Conservation (phyloP, 257 asterid species). For the Oldenlandia corymbosa region DNA sequence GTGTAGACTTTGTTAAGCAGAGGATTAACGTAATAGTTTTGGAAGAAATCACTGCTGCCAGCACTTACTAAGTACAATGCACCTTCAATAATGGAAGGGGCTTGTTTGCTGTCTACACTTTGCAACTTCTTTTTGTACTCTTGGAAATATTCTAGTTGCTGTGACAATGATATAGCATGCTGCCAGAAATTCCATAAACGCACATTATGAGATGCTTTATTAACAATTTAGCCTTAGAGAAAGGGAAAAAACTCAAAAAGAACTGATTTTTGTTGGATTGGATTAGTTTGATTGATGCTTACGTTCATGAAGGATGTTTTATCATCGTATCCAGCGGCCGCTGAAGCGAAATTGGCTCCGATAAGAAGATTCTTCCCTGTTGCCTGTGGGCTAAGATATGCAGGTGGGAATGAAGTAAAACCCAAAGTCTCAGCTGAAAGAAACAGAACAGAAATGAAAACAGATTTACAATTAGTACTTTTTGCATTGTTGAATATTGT, state of each 20-base stretch:
- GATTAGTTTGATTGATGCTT: not conserved
- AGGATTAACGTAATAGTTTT: constrained; percentile 83
- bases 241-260: not conserved
- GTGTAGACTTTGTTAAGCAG: constrained; percentile 56
- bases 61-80: constrained; percentile 58
- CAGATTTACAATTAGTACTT: not conserved
- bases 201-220: no score
- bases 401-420: constrained; percentile 57
- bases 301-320: constrained; percentile 63
- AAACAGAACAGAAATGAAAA: not conserved
- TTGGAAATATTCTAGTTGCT: constrained; percentile 57
- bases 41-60: constrained; percentile 84
- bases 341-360: constrained; percentile 93
- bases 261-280: not conserved
- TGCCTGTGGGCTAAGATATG: constrained; percentile 95
- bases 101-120: constrained; percentile 51
- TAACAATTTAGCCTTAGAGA: not conserved
- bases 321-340: constrained; percentile 91
- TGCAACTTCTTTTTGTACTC: constrained; percentile 73
- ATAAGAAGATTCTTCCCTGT: constrained; percentile 69
- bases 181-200: constrained; percentile 25
- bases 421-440: constrained; percentile 79
- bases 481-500: no score
- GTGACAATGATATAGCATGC: constrained; percentile 76
- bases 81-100: constrained; percentile 48